Evolutionary conservation across 176 grass and related monocot species (phyloP).

Genomic region (Raddia guianensis): DNA sequence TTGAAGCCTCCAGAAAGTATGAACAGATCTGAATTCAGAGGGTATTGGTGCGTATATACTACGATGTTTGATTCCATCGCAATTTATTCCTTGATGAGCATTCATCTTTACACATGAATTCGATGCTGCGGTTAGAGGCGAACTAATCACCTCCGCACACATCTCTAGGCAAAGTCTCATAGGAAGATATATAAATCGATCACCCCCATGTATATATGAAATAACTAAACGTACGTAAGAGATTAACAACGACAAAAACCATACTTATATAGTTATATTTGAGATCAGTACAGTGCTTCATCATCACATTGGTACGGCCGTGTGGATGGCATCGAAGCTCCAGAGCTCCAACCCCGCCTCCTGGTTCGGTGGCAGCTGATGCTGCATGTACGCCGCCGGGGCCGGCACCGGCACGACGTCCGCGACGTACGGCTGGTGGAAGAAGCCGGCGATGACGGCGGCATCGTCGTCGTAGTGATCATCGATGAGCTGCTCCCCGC

Average conservation of each 20-base stretch:
- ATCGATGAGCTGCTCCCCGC: neutral
- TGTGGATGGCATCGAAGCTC: slow-evolving; percentile 39
- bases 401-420: neutral
- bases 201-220: neutral
- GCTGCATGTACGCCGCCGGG: slow-evolving; percentile 18
- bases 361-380: neutral
- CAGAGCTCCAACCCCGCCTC: slow-evolving; percentile 45
- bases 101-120: slow-evolving; percentile 26
- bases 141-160: neutral
- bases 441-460: slow-evolving; percentile 32
- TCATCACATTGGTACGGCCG: slow-evolving; percentile 18
- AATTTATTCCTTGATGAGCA: slow-evolving; percentile 33
- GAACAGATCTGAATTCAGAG: neutral
- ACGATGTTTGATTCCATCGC: neutral
- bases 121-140: neutral
- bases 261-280: neutral
- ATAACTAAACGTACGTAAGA: neutral
- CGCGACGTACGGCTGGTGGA: slow-evolving; percentile 34
- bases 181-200: slow-evolving; percentile 19
- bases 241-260: neutral
- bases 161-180: neutral
- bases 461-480: slow-evolving; percentile 21
- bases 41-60: no score
- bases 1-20: neutral
- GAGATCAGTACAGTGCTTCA: no score